Percentiles rank a stretch among this genome's conserved stretches.
These are phyloP conservation scores for Lipomyces starkeyi DNA, from an alignment of 805 yeast species.

Conservation along the genomic window DNA sequence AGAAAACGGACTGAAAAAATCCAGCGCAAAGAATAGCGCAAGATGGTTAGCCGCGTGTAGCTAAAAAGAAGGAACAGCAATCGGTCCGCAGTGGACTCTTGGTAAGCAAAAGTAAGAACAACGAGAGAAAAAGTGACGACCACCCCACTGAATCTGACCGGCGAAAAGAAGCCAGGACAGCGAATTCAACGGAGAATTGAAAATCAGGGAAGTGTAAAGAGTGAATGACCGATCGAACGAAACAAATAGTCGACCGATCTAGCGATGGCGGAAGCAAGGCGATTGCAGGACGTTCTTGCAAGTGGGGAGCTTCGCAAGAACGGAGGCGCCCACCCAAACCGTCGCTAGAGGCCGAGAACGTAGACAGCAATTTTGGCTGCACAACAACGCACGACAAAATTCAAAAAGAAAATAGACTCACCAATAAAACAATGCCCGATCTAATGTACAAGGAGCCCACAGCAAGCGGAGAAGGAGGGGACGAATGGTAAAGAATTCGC, in stretches of 20 bases:
- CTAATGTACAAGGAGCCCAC: slow-evolving; percentile 23
- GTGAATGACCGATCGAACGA: neutral
- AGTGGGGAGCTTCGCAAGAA: neutral
- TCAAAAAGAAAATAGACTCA: neutral
- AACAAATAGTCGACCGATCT: neutral
- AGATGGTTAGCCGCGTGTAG: neutral
- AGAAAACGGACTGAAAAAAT: neutral
- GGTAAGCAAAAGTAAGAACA: slow-evolving; percentile 7
- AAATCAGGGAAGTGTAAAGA: neutral
- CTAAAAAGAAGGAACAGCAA: neutral
- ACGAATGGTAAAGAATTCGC: slow-evolving; percentile 3
- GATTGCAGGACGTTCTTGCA: neutral
- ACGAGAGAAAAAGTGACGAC: slow-evolving; percentile 11
- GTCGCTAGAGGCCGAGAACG: neutral
- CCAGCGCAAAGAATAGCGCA: slow-evolving; percentile 8
- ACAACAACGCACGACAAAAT: neutral
- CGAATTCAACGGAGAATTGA: neutral
- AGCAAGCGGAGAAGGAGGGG: slow-evolving; percentile 1
- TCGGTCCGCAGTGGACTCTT: neutral
- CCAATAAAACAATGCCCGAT: slow-evolving; percentile 14
- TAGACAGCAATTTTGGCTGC: neutral
- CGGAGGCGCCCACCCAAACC: slow-evolving; percentile 1
- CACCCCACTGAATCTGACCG: neutral
- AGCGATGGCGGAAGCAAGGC: neutral
- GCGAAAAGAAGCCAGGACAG: neutral